Percentiles rank a stretch among this genome's conserved stretches.
These are phyloP conservation scores for Oldenlandia corymbosa DNA, from an alignment of 257 asterid genomes.

Conservation along the genomic window DNA sequence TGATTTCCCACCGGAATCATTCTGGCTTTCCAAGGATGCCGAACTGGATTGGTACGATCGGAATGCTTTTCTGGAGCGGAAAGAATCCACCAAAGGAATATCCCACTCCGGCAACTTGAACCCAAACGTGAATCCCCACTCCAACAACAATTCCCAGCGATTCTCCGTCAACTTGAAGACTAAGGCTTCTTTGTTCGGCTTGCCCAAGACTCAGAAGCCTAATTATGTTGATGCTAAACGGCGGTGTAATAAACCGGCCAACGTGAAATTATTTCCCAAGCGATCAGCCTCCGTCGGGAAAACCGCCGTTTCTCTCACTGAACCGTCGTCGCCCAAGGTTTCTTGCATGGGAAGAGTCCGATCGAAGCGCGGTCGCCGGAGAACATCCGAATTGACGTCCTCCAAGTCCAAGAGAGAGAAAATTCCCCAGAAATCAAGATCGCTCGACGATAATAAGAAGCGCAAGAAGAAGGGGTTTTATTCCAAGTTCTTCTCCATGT, in stretches of 20 bases:
- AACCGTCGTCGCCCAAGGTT: slow-evolving; percentile 91
- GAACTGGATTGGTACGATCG: slow-evolving; percentile 88
- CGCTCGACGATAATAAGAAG: slow-evolving; percentile 31
- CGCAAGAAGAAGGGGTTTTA: slow-evolving; percentile 42
- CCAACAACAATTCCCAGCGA: slow-evolving; percentile 52
- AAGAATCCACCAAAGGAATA: slow-evolving; percentile 60
- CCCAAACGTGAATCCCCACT: slow-evolving; percentile 26
- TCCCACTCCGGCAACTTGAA: slow-evolving; percentile 27
- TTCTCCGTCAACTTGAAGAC: slow-evolving; percentile 39
- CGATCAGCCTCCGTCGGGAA: slow-evolving; percentile 40
- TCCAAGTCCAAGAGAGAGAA: slow-evolving; percentile 36
- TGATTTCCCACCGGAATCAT: slow-evolving; percentile 78
- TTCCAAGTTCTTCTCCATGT: slow-evolving; percentile 43
- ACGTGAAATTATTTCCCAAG: slow-evolving; percentile 51
- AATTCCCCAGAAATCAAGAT: slow-evolving; percentile 25
- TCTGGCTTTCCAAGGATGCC: slow-evolving; percentile 83
- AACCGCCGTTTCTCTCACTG: slow-evolving; percentile 31
- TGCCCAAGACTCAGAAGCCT: slow-evolving; percentile 68
- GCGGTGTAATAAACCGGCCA: slow-evolving; percentile 42
- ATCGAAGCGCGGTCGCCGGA: slow-evolving; percentile 69
- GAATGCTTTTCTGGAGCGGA: slow-evolving; percentile 67
- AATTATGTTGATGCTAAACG: slow-evolving; percentile 39
- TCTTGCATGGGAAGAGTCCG: slow-evolving; percentile 91
- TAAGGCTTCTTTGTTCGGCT: slow-evolving; percentile 54
- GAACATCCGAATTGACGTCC: slow-evolving; percentile 34